Evolutionary conservation across 768 basidiomycete species (phyloP).

Genomic region (Strobilomyces confusus): DNA sequence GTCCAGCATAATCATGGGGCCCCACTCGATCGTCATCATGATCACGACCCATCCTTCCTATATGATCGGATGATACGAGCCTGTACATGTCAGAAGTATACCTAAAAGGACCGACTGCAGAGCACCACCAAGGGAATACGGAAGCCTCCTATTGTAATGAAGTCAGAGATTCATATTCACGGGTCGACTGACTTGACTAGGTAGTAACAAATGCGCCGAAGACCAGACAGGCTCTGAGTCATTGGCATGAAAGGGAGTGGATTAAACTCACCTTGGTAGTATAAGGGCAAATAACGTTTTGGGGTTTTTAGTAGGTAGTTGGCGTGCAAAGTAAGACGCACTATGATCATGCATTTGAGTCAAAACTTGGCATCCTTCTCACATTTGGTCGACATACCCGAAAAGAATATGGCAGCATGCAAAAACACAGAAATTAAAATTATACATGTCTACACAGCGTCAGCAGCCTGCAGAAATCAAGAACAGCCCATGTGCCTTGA

Average conservation of each 20-base stretch:
- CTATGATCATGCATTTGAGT: slow-evolving; percentile 23
- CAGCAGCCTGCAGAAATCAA: not conserved
- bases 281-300: slow-evolving; percentile 37
- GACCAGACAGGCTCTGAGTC: slow-evolving; percentile 12
- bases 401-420: slow-evolving; percentile 32
- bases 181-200: slow-evolving; percentile 25
- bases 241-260: not conserved
- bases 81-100: slow-evolving; percentile 22
- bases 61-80: slow-evolving; percentile 31
- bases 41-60: slow-evolving; percentile 30
- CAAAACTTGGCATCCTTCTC: not conserved
- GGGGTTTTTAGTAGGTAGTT: slow-evolving; percentile 4
- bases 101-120: slow-evolving; percentile 21
- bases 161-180: not conserved
- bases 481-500: slow-evolving; percentile 23
- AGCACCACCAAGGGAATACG: slow-evolving; percentile 30
- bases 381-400: slow-evolving; percentile 17
- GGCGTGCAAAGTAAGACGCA: slow-evolving; percentile 3
- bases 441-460: slow-evolving; percentile 30
- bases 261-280: slow-evolving; percentile 32
- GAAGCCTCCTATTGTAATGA: slow-evolving; percentile 30
- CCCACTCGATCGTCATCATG: slow-evolving; percentile 33
- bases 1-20: slow-evolving; percentile 36
- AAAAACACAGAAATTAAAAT: slow-evolving; percentile 33
- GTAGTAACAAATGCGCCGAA: slow-evolving; percentile 36